Base-by-base conservation (phyloP, 1,284 basidiomycete genomes). In the Boletus semigastroideus region DNA sequence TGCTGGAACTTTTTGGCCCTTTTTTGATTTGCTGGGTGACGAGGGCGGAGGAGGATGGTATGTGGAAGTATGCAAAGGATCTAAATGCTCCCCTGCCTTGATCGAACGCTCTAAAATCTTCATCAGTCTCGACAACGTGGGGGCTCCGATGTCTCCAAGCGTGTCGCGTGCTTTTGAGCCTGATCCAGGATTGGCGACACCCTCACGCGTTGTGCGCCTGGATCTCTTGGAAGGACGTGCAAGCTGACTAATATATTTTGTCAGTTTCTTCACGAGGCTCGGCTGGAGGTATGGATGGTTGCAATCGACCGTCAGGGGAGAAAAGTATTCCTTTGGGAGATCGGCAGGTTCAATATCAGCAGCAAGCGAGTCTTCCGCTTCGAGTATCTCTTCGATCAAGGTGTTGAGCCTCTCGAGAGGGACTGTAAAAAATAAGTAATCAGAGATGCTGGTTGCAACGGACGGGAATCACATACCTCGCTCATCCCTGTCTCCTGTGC, bases 301-400 rank as follows among this genome's bases (percentile, higher is more conserved):
- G 42, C 75, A 72, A 44, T 88, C 84, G 14, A 70, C 59, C 0
- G 86, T 85, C 13, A 83, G 69, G 2, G 73, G 62, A 1, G 85
- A 85, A 62, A 94, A 94, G 66, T 80, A 90, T 5, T 84, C 80
- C 20, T 72, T 60, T 11, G 84, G 78, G 10, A 92, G 70, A 50
- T 84, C 81, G 13, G 71, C 64, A 5, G 75, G 57, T 37, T 82
- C 78, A 1, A 81, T 73, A 53, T 90, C 85, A 1, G 86, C 77
- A 3, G 88, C 80, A 19, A 96, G 75, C 0, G 80, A 69, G 64
- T 96, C 94, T 63, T 95, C 90, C 0, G 92, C 90, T 65, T 95
- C 92, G 58, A 95, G 90, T 19, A 96, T 81, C 51, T 95, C 92
- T 55, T 95, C 92, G 1, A 95, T 74, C 17, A 87, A 67, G 7